Percentiles rank a stretch among this genome's conserved stretches.
These are phyloP conservation scores for Mucor lusitanicus DNA, from an alignment of 371 early-diverging fungal genomes.

Conservation along the genomic window DNA sequence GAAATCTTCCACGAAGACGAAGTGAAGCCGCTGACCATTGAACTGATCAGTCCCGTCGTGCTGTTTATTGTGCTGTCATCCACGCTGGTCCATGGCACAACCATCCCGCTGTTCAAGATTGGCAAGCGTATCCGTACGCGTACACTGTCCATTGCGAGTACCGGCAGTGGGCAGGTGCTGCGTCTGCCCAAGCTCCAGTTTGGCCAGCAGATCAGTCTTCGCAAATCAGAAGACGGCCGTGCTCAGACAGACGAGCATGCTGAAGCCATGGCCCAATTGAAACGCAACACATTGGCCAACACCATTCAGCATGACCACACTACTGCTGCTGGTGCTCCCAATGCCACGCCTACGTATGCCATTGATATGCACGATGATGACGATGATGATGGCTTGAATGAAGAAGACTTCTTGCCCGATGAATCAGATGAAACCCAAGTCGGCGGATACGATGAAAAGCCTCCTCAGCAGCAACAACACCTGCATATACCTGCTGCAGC, in stretches of 20 bases:
- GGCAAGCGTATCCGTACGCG: constrained; percentile 56
- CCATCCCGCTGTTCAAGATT: constrained; percentile 75
- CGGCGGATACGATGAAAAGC: constrained; percentile 9
- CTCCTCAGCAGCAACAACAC: background rate
- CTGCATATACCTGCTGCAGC: background rate
- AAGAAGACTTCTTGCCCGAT: constrained; percentile 53
- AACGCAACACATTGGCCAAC: constrained; percentile 43
- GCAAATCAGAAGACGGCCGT: constrained; percentile 18
- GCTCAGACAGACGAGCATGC: constrained; percentile 3
- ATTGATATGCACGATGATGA: constrained; percentile 29
- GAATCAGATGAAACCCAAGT: constrained; percentile 30
- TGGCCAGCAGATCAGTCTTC: constrained; percentile 28
- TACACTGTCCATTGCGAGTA: constrained; percentile 50
- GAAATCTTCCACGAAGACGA: constrained; percentile 27
- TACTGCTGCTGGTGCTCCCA: constrained; percentile 4
- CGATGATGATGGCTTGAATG: constrained; percentile 30
- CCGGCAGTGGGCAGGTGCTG: constrained; percentile 40
- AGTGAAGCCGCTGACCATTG: constrained; percentile 26
- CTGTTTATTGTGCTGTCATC: constrained; percentile 77
- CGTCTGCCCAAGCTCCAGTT: constrained; percentile 47
- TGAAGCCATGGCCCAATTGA: constrained; percentile 37
- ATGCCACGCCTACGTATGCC: background rate
- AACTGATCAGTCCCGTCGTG: constrained; percentile 64
- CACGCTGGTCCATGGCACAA: constrained; percentile 80
- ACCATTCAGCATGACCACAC: constrained; percentile 28